Evolutionary conservation across 2,329 filamentous ascomycete species (phyloP).

Genomic region (Ascosphaera pollenicola): DNA sequence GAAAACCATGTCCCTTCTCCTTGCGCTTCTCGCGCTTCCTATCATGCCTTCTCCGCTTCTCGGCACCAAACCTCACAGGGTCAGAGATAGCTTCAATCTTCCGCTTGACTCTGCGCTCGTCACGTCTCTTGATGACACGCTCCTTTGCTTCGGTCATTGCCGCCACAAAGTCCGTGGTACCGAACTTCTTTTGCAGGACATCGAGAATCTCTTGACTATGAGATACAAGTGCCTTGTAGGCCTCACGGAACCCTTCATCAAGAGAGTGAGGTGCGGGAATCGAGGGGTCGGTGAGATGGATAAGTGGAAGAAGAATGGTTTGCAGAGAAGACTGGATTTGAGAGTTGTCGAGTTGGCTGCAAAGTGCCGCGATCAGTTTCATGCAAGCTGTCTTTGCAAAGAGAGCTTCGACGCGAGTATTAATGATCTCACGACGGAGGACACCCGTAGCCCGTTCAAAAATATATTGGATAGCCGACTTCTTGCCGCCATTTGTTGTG

Average conservation of each 20-base stretch:
- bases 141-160: constrained; percentile 52
- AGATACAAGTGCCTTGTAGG: constrained; percentile 47
- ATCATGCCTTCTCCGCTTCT: constrained; percentile 67
- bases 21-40: constrained; percentile 67
- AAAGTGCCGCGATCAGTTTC: constrained; percentile 49
- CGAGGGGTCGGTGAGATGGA: constrained; percentile 62
- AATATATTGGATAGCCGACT: constrained; percentile 46
- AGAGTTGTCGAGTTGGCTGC: constrained; percentile 34
- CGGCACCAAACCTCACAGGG: constrained; percentile 55
- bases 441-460: constrained; percentile 59
- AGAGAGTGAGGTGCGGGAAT: constrained; percentile 50
- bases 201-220: constrained; percentile 61
- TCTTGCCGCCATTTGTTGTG: constrained; percentile 21
- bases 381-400: constrained; percentile 56
- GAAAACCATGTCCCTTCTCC: constrained; percentile 51
- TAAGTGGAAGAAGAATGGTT: constrained; percentile 43
- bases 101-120: constrained; percentile 59
- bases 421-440: constrained; percentile 50
- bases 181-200: constrained; percentile 63
- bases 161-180: constrained; percentile 56
- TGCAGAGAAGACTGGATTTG: constrained; percentile 41
- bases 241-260: constrained; percentile 45
- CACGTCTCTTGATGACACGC: constrained; percentile 46
- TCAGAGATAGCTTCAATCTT: constrained; percentile 68
- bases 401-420: constrained; percentile 37